Conservation (phyloP, 345 rosid species). For the Acer yangbiense region DNA sequence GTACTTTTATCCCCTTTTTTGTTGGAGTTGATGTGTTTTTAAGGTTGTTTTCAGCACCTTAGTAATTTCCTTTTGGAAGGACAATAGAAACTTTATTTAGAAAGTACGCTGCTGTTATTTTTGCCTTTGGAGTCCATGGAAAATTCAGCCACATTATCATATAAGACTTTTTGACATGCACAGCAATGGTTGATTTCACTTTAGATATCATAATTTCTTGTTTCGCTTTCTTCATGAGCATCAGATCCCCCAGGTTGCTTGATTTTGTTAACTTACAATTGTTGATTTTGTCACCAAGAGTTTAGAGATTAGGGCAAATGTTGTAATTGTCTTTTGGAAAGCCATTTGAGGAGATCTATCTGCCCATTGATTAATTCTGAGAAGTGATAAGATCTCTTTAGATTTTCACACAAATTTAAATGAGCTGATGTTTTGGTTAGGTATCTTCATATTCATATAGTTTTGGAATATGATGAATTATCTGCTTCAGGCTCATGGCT, state of each 20-base stretch:
- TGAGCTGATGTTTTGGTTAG: neutral
- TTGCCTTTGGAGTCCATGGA: neutral
- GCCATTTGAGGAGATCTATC: neutral
- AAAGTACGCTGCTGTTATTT: neutral
- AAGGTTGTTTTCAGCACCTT: neutral
- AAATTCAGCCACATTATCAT: neutral
- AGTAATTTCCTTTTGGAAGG: constrained; percentile 1
- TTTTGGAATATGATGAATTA: neutral
- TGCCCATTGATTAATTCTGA: neutral
- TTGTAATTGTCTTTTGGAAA: neutral
- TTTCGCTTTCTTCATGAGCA: neutral
- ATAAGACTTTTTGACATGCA: neutral
- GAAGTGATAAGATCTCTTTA: neutral
- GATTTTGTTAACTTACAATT: neutral
- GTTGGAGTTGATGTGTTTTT: neutral
- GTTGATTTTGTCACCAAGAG: neutral
- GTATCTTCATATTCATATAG: neutral
- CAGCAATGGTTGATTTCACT: neutral
- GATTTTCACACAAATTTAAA: constrained; percentile 3
- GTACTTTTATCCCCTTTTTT: constrained; percentile 39
- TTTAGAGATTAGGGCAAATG: neutral
- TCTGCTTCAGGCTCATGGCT: neutral
- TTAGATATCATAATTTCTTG: neutral
- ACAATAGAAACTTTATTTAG: neutral
- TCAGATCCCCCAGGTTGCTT: neutral